Evolutionary conservation across 1,139 yeast genomes (phyloP), one percentile per base, ranked within the genome.

Genomic region (Protomyces inundatus): DNA sequence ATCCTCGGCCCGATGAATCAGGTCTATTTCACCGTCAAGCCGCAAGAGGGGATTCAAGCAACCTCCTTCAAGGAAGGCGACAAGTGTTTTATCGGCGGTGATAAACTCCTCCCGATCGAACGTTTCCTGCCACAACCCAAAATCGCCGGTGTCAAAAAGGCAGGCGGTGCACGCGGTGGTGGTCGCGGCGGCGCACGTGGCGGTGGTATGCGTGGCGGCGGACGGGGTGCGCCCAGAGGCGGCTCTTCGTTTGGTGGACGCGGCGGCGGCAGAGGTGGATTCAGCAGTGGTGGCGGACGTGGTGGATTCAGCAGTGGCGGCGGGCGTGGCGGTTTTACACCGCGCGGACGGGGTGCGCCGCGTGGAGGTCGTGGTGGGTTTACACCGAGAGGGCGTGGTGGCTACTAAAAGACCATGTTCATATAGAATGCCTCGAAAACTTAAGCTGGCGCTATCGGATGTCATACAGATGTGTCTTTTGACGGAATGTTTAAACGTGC

Each of bases 1-100:
- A 93, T 95, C 70, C 82, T 95, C 72, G 99, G 99, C 62, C 98
- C 98, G 64, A 80, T 95, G 75, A 93, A 93, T 76, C 98, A 95
- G 77, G 98, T 93, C 23, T 91, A 83, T 76, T 95, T 95, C 83
- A 95, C 98, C 59, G 85, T 95, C 71, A 93, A 95, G 79, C 93
- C 97, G 67, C 81, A 88, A 62, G 98, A 95, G 74, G 99, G 99
- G 73, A 95, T 93, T 65, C 93, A 88, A 76, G 97, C 98, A 64
- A 79, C 84, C 55, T 88, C 97, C 61, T 95, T 93, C 82, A 90
- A 89, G 77, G 87, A 84, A 64, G 98, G 98, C 71, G 98, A 95
- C 77, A 91, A 91, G 78, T 91, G 95, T 74, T 95, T 80, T 80
- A 93, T 95, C 77, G 96, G 93, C 65, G 90, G 95, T 59, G 98